These are phyloP conservation scores for Keithomyces neogunnii DNA, from an alignment of 2,329 filamentous ascomycete species.

Conservation along the genomic window DNA sequence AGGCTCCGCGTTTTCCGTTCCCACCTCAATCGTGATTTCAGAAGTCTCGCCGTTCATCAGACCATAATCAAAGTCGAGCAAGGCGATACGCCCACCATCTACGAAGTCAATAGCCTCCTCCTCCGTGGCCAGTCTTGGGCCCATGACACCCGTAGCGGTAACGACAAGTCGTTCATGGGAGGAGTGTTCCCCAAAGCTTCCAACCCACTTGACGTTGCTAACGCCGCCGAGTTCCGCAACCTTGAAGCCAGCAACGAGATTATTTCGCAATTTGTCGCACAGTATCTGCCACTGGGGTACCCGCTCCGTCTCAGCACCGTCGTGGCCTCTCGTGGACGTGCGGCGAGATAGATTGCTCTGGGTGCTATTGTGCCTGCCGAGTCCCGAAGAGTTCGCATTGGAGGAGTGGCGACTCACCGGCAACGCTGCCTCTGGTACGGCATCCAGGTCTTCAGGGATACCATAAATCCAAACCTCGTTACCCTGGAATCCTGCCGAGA, in stretches of 20 bases:
- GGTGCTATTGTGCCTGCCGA: constrained; percentile 23
- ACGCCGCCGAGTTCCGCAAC: constrained; percentile 58
- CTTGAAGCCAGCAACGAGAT: constrained; percentile 59
- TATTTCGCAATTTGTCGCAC: constrained; percentile 61
- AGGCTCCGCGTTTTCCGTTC: constrained; percentile 58
- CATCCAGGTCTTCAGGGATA: constrained; percentile 63
- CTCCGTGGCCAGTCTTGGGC: constrained; percentile 48
- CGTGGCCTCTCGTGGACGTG: constrained; percentile 20
- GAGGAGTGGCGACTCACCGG: constrained; percentile 14
- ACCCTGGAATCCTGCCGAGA: constrained; percentile 64
- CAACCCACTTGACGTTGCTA: constrained; percentile 65
- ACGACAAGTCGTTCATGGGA: constrained; percentile 55
- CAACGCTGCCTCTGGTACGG: constrained; percentile 37
- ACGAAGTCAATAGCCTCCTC: constrained; percentile 67
- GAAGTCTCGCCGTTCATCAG: constrained; percentile 43
- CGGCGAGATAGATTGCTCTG: constrained; percentile 21
- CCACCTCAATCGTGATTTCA: constrained; percentile 65
- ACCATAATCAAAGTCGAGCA: constrained; percentile 67
- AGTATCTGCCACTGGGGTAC: constrained; percentile 62
- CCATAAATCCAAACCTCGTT: constrained; percentile 74
- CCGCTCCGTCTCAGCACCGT: constrained; percentile 21
- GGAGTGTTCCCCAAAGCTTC: constrained; percentile 38
- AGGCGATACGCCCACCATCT: constrained; percentile 65
- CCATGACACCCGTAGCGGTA: constrained; percentile 61
- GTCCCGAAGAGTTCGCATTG: not conserved